Evolutionary conservation across 129 eudicot genomes (phyloP).

Genomic region (Chrysanthemum makinoi): DNA sequence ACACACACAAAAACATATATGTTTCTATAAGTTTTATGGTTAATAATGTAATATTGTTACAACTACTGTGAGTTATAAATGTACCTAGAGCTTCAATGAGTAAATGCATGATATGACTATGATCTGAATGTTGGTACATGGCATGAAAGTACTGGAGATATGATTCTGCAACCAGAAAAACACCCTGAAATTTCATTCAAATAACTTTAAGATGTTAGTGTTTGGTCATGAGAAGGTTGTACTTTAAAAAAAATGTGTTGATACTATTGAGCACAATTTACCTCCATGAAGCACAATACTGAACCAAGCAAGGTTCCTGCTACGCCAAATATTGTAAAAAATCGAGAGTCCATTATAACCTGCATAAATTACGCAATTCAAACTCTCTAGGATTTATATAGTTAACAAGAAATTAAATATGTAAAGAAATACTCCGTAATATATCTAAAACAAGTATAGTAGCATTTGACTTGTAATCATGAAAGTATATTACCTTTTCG

Average conservation of each 20-base stretch:
- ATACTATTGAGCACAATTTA: slow-evolving; percentile 14
- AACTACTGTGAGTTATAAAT: slow-evolving; percentile 2
- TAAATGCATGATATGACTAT: slow-evolving; percentile 48
- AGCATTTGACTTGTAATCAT: background rate
- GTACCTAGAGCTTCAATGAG: slow-evolving; percentile 68
- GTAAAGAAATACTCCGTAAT: background rate
- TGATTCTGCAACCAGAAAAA: slow-evolving; percentile 49
- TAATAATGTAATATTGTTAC: background rate
- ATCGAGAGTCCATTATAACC: slow-evolving; percentile 69
- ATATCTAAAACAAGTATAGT: background rate
- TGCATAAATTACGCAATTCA: slow-evolving; percentile 13
- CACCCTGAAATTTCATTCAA: slow-evolving; percentile 52
- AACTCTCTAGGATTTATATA: background rate
- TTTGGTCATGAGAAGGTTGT: background rate
- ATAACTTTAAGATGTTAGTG: background rate
- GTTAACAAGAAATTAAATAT: background rate
- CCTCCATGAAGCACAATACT: slow-evolving; percentile 76
- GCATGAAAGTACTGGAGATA: slow-evolving; percentile 58
- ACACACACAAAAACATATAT: slow-evolving; percentile 15
- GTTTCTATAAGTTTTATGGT: background rate
- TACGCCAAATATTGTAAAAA: slow-evolving; percentile 63
- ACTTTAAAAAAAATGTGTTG: background rate
- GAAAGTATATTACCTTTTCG: slow-evolving; percentile 46
- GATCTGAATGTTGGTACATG: slow-evolving; percentile 43
- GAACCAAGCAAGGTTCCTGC: slow-evolving; percentile 86